phyloP scores from a whole-genome alignment of 108 stramenopile species.

The Parietichytrium sp. region DNA sequence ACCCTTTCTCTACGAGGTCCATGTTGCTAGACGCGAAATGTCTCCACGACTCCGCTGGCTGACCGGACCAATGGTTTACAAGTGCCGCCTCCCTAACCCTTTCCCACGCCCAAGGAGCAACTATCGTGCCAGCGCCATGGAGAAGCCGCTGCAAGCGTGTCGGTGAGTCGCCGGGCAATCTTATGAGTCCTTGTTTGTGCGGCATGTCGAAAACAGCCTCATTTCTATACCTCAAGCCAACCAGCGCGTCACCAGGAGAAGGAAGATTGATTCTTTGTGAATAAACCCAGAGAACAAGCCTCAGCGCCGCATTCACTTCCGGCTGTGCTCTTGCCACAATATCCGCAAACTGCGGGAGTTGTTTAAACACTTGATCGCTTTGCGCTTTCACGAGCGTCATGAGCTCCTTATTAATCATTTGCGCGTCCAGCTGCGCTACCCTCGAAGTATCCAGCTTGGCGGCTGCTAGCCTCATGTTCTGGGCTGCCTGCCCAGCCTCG shows the following conservation, averaged over 20 bases:
- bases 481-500: too few relatives aligned
- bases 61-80: constrained; percentile 6
- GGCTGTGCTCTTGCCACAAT: constrained; percentile 2
- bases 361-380: background rate
- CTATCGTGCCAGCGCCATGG: background rate
- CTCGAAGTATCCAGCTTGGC: background rate
- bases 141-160: background rate
- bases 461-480: too few relatives aligned
- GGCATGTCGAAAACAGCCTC: background rate
- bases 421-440: constrained; percentile 36
- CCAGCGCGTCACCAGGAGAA: constrained; percentile 23
- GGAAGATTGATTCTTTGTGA: background rate
- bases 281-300: background rate
- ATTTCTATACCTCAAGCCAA: background rate
- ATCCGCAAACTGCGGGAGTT: background rate
- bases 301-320: background rate
- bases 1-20: background rate
- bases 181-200: background rate
- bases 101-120: constrained; percentile 31
- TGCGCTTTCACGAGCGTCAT: constrained; percentile 11
- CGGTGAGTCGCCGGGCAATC: constrained; percentile 2
- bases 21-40: background rate
- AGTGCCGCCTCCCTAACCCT: background rate
- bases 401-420: constrained; percentile 4
- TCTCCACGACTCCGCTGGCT: background rate